A percentile compares a stretch with the other conserved stretches of the same genome.
phyloP scores from a whole-genome alignment of 2,329 filamentous ascomycete species.

The Paraconiothyrium brasiliense region DNA sequence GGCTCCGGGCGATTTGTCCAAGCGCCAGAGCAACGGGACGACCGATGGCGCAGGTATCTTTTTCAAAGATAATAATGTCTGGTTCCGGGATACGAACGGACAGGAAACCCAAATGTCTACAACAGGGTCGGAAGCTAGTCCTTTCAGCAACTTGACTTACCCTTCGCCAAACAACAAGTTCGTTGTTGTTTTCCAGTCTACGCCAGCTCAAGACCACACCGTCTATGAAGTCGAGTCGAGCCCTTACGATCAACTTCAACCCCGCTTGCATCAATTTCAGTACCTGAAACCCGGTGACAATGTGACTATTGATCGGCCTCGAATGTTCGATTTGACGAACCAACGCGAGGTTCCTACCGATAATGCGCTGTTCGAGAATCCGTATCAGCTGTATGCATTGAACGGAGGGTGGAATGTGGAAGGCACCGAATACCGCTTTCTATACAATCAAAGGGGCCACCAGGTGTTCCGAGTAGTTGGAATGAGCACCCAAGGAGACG shows the following conservation, averaged over 20 bases:
- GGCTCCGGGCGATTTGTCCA: constrained; percentile 13
- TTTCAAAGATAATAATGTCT: constrained; percentile 34
- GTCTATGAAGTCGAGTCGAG: constrained; percentile 34
- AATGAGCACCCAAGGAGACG: constrained; percentile 30
- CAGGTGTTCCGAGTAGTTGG: constrained; percentile 33
- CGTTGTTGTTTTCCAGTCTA: constrained; percentile 29
- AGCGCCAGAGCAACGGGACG: constrained; percentile 25
- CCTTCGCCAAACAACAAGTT: constrained; percentile 31
- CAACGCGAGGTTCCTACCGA: constrained; percentile 30
- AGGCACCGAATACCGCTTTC: constrained; percentile 34
- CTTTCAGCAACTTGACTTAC: constrained; percentile 29
- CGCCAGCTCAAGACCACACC: constrained; percentile 26
- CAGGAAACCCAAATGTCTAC: constrained; percentile 31
- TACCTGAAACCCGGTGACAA: constrained; percentile 35
- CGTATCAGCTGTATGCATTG: constrained; percentile 24
- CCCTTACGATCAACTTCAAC: constrained; percentile 30
- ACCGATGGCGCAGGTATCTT: constrained; percentile 20
- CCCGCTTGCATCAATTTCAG: constrained; percentile 27
- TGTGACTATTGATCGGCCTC: constrained; percentile 28
- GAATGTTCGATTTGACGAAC: constrained; percentile 30
- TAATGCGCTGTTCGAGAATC: constrained; percentile 30
- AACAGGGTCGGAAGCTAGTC: constrained; percentile 28
- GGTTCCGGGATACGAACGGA: constrained; percentile 26
- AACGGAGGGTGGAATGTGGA: constrained; percentile 31
- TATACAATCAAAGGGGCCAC: constrained; percentile 37